Base-by-base conservation (phyloP, 208 protist genomes). In the Crithidia fasciculata region DNA sequence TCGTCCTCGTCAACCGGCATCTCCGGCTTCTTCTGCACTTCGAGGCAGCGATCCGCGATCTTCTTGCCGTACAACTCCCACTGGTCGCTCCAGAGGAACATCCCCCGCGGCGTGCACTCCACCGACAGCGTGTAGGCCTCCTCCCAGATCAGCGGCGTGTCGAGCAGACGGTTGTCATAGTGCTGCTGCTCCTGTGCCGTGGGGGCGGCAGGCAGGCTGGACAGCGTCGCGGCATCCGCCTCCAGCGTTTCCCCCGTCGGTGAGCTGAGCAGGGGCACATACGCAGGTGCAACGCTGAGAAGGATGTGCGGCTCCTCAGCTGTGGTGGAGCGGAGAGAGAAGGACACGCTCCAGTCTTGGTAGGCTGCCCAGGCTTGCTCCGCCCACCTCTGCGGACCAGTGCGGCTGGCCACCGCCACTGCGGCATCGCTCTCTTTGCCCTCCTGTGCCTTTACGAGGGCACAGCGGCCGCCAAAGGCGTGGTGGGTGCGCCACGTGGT, bases 101-200 rank as follows among this genome's bases (percentile, higher is more conserved):
- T 54, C 3, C 90, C 90, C 5, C 56, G 75, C 10, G 59, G 15
- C 3, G 77, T 86, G 75, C 83, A 90, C 44, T 95, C 90, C 15
- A 93, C 66, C 6, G 87, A 91, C 9, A 95, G 58, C 50, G 79
- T 74, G 66, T 86, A 82, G 0, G 86, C 86, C 69, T 95, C 84
- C 40, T 95, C 88, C 85, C 86, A 95, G 45, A 95, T 90, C 10
- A 95, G 81, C 50, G 90, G 90, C 10, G 90, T 95, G 50, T 87
- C 80, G 18, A 95, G 81, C 69, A 93, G 78, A 7, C 78, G 74
- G n/a, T 75, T 63, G 52, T 93, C 74, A 68, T 87, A 95, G 55
- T 77, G 52, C 2, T 59, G 49, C 50, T 89, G 70, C 55, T 93
- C 86, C 67, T 87, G 86, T 53, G 60, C 16, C 12, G 63, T 78